phyloP scores from a whole-genome alignment of 306 rosid genomes.

The Canavalia gladiata region DNA sequence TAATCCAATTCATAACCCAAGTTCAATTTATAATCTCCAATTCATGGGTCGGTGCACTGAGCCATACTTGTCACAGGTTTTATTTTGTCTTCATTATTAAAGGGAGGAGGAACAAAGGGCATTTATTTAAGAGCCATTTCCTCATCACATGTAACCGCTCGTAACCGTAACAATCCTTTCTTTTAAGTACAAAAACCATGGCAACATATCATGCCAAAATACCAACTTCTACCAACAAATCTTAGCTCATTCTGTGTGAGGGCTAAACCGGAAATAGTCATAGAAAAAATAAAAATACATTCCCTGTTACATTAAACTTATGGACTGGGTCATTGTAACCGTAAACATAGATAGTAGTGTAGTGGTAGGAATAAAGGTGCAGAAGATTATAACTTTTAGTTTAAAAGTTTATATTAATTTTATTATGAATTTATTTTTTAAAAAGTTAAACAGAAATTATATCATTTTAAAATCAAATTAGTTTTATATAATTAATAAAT shows the following conservation, averaged over 20 bases:
- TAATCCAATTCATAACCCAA: not conserved
- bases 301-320: not conserved
- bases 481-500: too few species aligned
- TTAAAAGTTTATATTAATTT: too few species aligned
- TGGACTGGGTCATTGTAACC: not conserved
- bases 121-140: not conserved
- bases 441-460: too few species aligned
- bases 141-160: not conserved
- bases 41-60: not conserved
- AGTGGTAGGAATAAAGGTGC: not conserved
- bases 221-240: not conserved
- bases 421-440: too few species aligned
- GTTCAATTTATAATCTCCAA: not conserved
- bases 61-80: constrained; percentile 8
- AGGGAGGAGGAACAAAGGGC: not conserved
- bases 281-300: not conserved
- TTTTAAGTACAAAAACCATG: too few species aligned
- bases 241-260: not conserved
- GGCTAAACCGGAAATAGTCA: not conserved
- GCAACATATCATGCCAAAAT: not conserved
- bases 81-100: not conserved
- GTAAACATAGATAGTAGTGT: not conserved
- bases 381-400: too few species aligned
- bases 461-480: too few species aligned
- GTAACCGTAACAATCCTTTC: too few species aligned